Evolutionary conservation across 495 filamentous ascomycete species (phyloP).

Genomic region (Xylaria intraflava): DNA sequence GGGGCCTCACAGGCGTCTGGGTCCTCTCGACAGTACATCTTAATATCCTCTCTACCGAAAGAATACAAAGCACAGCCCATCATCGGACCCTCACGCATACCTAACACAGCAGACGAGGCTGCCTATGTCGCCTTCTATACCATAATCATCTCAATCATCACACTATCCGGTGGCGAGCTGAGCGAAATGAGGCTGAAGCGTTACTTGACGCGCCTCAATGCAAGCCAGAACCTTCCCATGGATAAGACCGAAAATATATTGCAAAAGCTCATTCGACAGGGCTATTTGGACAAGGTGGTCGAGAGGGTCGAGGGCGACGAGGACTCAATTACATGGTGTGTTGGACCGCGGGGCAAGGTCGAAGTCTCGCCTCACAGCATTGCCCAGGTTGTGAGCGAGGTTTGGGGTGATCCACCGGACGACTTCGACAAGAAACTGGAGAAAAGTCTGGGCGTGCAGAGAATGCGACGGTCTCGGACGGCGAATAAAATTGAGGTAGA

Average conservation of each 20-base stretch:
- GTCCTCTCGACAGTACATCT: conserved; percentile 64
- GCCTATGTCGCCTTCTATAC: conserved; percentile 76
- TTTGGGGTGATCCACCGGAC: conserved; percentile 45
- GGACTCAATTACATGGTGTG: conserved; percentile 66
- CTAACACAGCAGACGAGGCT: conserved; percentile 58
- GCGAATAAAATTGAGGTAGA: conserved; percentile 31
- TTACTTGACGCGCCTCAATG: conserved; percentile 69
- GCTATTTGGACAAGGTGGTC: conserved; percentile 69
- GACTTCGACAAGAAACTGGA: conserved; percentile 49
- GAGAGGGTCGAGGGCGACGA: conserved; percentile 58
- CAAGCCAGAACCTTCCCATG: conserved; percentile 64
- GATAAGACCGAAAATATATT: conserved; percentile 73
- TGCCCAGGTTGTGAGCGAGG: conserved; percentile 57
- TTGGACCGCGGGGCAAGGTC: conserved; percentile 78
- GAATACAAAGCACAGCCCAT: conserved; percentile 58
- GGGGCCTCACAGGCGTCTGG: conserved; percentile 35
- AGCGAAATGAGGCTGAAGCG: conserved; percentile 66
- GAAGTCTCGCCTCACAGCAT: conserved; percentile 74
- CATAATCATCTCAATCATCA: conserved; percentile 69
- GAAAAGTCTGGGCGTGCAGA: conserved; percentile 46
- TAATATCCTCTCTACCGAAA: conserved; percentile 62
- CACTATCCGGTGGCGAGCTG: conserved; percentile 59
- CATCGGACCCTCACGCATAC: conserved; percentile 59
- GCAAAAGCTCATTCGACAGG: conserved; percentile 68
- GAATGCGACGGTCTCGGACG: conserved; percentile 5